Base-by-base conservation (phyloP, 257 asterid genomes). In the Avicennia marina region DNA sequence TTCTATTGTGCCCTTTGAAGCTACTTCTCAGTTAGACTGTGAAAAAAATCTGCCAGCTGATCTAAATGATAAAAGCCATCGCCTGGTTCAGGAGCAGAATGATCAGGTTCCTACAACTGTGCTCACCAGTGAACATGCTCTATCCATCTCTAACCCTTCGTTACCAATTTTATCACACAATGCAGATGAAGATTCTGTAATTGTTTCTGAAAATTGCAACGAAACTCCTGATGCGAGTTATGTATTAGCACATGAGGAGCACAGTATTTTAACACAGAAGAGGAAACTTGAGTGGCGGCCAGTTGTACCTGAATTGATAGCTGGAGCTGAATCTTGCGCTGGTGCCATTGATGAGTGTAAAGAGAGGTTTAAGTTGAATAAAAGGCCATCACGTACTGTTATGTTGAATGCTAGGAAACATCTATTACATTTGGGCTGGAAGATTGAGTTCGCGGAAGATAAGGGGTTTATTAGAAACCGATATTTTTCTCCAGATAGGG, bases 391-490 rank as follows among this genome's bases (percentile, higher is more conserved):
- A 51, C 9, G 0, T 3, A 34, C 19, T 21, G 17, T 41, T 21
- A 22, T 12, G 5, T 20, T 3, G 36, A 60, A 62, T 11, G 82
- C 62, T 48, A 73, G 76, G 58, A 69, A 64, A 27, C 95, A 88
- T 77, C 80, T 91, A 8, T 62, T 72, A 52, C 26, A 61, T 72
- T 47, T 72, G 70, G 90, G 85, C 47, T 91, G 98, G 98, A 71
- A 68, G 53, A 64, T 83, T 27, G 80, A 74, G 39, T 68, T 9
- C 58, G 17, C 27, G 7, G 22, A 12, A 20, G 72, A 60, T 36
- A 18, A 27, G 4, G 13, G 2, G 3, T n/a, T 2, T 8, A 19
- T 8, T 11, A 78, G 72, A 36, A 16, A 62, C 25, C 80, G 84
- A 22, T 86, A 78, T 25, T 2, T 52, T 56, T 70, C 94, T 26